Evolutionary conservation across 148 eudicot genomes (phyloP), one percentile per base, ranked within the genome.

Genomic region (Rhododendron ovatum): DNA sequence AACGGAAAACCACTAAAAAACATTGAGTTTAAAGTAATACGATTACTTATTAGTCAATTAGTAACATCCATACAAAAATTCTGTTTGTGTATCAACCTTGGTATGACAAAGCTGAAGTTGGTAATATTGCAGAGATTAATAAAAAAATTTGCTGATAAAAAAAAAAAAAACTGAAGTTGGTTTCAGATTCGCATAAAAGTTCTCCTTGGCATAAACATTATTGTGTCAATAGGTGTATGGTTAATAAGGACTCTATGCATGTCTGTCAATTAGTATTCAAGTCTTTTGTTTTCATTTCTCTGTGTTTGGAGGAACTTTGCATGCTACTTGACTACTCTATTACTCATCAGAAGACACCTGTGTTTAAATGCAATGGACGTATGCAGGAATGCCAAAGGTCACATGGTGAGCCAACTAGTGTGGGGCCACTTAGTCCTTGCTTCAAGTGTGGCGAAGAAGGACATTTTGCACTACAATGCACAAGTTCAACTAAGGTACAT

Each of bases 391-490:
- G 93, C 82, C 65, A 84, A 86, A 88, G 86, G 48, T 84, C 89
- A 59, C 83, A 43, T 33, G 90, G 92, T 65, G 94, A 95, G 85
- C 81, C 92, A 30, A 80, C 89, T 87, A 87, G 88, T 83, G 84
- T 86, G 24, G 92, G 87, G 65, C 82, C 94, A 47, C 91, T 88
- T 78, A 85, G 86, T 65, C 88, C 92, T 65, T 96, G 97, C 90
- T 92, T 85, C 85, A 92, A 87, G 73, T 94, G 98, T 83, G 98
- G 98, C 18, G 90, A 88, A 85, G 79, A 0, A 50, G 88, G 88
- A 53, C 88, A 86, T 86, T 61, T 86, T 86, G 74, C 73, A 15
- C 84, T 78, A 22, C 80, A 86, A 81, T 86, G 88, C 69, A 43
- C 85, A 39, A 53, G 43, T 81, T 65, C 87, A 69, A 50, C 69